Base-by-base conservation (phyloP, 306 rosid genomes). In the Glycine soja region DNA sequence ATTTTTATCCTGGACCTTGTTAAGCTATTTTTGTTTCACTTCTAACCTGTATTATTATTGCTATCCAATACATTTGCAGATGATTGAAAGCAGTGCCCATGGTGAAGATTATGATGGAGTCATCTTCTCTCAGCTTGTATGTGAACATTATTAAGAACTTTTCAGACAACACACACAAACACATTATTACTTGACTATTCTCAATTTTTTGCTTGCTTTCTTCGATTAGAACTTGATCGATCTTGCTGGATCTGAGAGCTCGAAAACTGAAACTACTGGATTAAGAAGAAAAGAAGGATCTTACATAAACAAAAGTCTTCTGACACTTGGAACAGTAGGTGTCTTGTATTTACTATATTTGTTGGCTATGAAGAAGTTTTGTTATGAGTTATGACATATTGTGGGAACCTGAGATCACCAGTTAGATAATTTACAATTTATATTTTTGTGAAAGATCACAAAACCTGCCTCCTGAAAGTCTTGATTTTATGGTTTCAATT, bases 161-260 rank as follows among this genome's bases (percentile, higher is more conserved):
- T 65, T 67, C 61, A 68, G 73, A 15, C 36, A 68, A 30, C 45
- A 30, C 43, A 50, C 3, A 3, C 45, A 70, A 24, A 30, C 24
- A n/a, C 75, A 24, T 13, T 11, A 19, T 70, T 72, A n/a, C 11
- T 9, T 42, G 71, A 11, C 65, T 86, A 80, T 62, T 54, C 30
- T 69, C 58, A 40, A 45, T 38, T 82, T 68, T 83, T 57, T 62
- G 6, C 75, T 54, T 67, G 40, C 56, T 58, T 79, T 76, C 30
- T 24, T 70, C 14, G 19, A 45, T 76, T 81, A 96, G 99, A 96
- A 96, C 83, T 90, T 93, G 88, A 96, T 96, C 14, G 99, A 96
- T 90, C 91, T 96, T 47, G 99, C 99, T 85, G 99, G 99, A 77
- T 96, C 99, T 61, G 99, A 96, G 89, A 96, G 99, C 90, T 96